These are phyloP conservation scores for Exserohilum rostratum DNA, from an alignment of 2,329 filamentous ascomycete species.

Conservation along the genomic window DNA sequence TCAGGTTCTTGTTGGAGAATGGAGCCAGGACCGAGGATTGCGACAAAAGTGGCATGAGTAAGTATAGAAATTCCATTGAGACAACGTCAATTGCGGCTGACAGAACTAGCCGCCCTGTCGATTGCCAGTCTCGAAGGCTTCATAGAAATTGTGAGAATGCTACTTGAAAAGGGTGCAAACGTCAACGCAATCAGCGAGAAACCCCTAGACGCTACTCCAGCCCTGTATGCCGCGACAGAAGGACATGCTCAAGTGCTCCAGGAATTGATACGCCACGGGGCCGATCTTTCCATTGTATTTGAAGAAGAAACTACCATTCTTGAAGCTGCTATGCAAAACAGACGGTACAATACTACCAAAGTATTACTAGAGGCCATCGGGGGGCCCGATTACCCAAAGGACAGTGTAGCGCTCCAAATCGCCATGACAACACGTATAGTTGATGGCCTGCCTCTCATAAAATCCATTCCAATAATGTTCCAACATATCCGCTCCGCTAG, in stretches of 20 bases:
- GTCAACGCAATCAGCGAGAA: constrained; percentile 13
- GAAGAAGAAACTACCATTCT: not conserved
- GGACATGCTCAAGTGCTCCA: not conserved
- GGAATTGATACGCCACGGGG: not conserved
- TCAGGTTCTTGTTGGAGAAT: not conserved
- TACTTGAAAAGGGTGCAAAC: constrained; percentile 28
- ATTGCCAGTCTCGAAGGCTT: constrained; percentile 20
- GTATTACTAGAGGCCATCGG: constrained; percentile 24
- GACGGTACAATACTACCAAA: constrained; percentile 11
- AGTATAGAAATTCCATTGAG: not conserved
- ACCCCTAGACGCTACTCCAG: constrained; percentile 17
- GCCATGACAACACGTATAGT: constrained; percentile 18
- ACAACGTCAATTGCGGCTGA: not conserved
- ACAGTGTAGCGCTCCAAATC: constrained; percentile 28
- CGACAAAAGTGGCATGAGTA: not conserved
- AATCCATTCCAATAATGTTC: not conserved
- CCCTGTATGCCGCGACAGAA: constrained; percentile 23
- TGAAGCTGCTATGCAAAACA: constrained; percentile 1
- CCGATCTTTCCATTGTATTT: not conserved
- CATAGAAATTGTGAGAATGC: constrained; percentile 16
- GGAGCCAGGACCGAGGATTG: not conserved
- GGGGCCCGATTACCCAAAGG: constrained; percentile 21
- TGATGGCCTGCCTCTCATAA: constrained; percentile 1
- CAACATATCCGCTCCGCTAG: constrained; percentile 7
- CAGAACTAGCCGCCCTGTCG: not conserved